A percentile compares a stretch with the other conserved stretches of the same genome.
Evolutionary conservation across 352 stramenopile genomes (phyloP).

Genomic region (Phytophthora nicotianae): DNA sequence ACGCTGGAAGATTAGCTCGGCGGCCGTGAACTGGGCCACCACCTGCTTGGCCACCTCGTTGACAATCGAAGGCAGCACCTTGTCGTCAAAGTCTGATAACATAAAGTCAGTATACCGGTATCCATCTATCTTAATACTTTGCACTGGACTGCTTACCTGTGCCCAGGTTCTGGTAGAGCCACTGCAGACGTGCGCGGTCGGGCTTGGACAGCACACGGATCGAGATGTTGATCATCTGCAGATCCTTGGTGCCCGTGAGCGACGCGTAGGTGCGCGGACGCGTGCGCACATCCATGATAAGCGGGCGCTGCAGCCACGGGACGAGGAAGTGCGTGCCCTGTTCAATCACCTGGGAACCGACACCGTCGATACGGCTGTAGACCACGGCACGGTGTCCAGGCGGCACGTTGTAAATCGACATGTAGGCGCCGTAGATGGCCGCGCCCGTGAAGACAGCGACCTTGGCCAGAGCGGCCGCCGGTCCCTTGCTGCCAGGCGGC

Average conservation of each 20-base stretch:
- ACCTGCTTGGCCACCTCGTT: slow-evolving; percentile 99
- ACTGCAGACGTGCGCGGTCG: slow-evolving; percentile 92
- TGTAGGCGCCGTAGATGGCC: slow-evolving; percentile 78
- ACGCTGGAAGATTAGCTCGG: slow-evolving; percentile 99
- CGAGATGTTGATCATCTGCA: slow-evolving; percentile 99
- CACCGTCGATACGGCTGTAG: slow-evolving; percentile 90
- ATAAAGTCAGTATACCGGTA: neutral
- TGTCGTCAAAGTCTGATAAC: slow-evolving; percentile 96
- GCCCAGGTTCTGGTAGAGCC: slow-evolving; percentile 97
- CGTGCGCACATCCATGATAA: slow-evolving; percentile 95
- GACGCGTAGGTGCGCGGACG: slow-evolving; percentile 94
- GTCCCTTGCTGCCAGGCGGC: slow-evolving; percentile 65
- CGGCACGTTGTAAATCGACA: slow-evolving; percentile 90
- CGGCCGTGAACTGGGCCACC: slow-evolving; percentile 99
- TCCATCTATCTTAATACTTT: no score
- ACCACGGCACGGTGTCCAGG: slow-evolving; percentile 89
- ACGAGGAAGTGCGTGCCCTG: slow-evolving; percentile 98
- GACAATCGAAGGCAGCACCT: slow-evolving; percentile 98
- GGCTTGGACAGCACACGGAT: slow-evolving; percentile 99
- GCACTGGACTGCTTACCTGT: slow-evolving; percentile 52
- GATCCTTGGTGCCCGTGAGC: slow-evolving; percentile 94
- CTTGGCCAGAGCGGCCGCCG: slow-evolving; percentile 63
- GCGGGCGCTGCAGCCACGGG: slow-evolving; percentile 97
- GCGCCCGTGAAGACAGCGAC: slow-evolving; percentile 64
- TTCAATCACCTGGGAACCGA: slow-evolving; percentile 77